Evolutionary conservation across 352 stramenopile genomes (phyloP), one percentile per base, ranked within the genome.

Genomic region (Paralagenidium karlingii): DNA sequence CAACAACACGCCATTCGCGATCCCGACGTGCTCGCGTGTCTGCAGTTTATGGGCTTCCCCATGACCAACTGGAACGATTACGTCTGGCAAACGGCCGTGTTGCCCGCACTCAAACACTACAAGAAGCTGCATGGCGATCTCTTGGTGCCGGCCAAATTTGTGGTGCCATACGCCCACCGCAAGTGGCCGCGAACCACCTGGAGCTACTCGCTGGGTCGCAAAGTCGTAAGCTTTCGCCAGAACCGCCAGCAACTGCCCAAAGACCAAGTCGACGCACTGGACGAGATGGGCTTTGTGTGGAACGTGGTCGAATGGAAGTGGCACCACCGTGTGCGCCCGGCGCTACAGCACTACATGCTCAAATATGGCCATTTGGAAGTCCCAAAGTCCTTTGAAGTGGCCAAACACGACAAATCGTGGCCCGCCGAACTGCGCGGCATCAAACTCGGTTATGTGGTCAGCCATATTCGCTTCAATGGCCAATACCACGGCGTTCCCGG

Each of bases 281-380:
- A 97, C 43, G 55, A 56, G 7, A 51, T 97, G 5, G 90, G 84
- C 3, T 97, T 97, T 57, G 64, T 94, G 15, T 97, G 90, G 88
- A 75, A 71, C 34, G 74, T 83, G 40, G 37, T 73, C 56, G 62
- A 83, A 43, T 57, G 69, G 60, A 77, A 88, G 56, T 62, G 64
- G 81, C 49, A 80, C 26, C 43, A 64, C 37, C 77, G 74, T 31
- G 83, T 82, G 24, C 28, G 85, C 8, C 75, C 75, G 0, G 70
- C 68, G 1, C 41, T 88, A 19, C 48, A 55, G 6, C 38, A 57
- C 20, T 88, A 67, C 41, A 64, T 60, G 24, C 59, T 70, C 45
- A 15, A 84, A 20, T 24, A 82, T 34, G 68, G 68, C 7, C 63
- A 68, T 42, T 57, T 49, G 0, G 55, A 83, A 25, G 71, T 88